phyloP scores from a whole-genome alignment of 2,329 filamentous ascomycete genomes.

The Diaporthe australafricana region DNA sequence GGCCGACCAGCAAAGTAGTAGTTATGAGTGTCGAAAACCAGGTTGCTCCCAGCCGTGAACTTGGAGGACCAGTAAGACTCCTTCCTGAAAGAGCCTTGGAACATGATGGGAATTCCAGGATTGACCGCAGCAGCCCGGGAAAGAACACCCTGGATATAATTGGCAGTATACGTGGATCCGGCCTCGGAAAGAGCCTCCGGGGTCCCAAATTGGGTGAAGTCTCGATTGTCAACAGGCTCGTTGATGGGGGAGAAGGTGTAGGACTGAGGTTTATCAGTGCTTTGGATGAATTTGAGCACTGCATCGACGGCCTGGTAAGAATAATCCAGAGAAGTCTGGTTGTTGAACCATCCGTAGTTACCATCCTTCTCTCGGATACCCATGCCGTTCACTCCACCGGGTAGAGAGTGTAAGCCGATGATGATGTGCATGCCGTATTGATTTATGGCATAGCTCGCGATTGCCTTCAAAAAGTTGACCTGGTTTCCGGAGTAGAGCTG shows the following conservation, averaged over 20 bases:
- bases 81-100: neutral
- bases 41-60: neutral
- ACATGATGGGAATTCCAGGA: neutral
- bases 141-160: neutral
- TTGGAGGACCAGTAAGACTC: neutral
- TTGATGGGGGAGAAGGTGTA: slow-evolving; percentile 1
- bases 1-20: neutral
- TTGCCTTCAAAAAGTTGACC: neutral
- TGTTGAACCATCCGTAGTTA: neutral
- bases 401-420: neutral
- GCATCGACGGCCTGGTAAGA: slow-evolving; percentile 1
- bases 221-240: neutral
- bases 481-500: neutral
- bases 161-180: neutral
- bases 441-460: neutral
- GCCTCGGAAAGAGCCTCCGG: neutral
- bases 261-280: neutral
- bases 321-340: neutral
- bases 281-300: neutral
- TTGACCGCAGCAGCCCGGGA: neutral
- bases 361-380: neutral
- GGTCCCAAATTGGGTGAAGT: neutral
- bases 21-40: neutral
- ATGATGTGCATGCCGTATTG: neutral
- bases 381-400: neutral